Evolutionary conservation across 2,329 filamentous ascomycete species (phyloP).

Genomic region (Aspergillus latus): DNA sequence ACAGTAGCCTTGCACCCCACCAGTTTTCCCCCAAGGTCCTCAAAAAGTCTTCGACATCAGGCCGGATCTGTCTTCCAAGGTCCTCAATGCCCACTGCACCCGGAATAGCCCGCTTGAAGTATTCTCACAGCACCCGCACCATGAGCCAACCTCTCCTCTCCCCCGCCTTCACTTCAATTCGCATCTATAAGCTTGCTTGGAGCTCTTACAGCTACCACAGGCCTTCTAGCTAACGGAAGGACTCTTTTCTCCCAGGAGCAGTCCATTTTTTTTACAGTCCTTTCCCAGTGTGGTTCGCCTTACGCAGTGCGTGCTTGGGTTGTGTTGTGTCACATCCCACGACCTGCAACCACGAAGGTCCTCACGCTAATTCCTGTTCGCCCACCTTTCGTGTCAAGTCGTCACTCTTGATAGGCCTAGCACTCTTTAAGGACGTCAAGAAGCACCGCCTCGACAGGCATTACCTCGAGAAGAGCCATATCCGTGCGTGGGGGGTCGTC

Average conservation of each 20-base stretch:
- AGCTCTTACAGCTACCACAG: background rate
- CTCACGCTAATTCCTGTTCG: slow-evolving; percentile 16
- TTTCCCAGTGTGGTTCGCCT: background rate
- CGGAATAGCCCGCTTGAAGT: slow-evolving; percentile 10
- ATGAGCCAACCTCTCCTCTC: slow-evolving; percentile 14
- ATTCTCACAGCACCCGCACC: slow-evolving; percentile 7
- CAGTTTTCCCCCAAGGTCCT: slow-evolving; percentile 35
- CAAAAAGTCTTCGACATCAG: slow-evolving; percentile 29
- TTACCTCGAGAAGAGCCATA: slow-evolving; percentile 1
- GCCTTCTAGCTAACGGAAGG: slow-evolving; percentile 5
- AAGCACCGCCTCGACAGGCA: slow-evolving; percentile 19
- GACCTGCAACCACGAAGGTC: slow-evolving; percentile 19
- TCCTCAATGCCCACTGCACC: slow-evolving; percentile 27
- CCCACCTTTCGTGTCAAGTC: slow-evolving; percentile 7
- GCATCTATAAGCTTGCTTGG: slow-evolving; percentile 12
- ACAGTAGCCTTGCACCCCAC: background rate
- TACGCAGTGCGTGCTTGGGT: background rate
- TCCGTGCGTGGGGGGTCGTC: slow-evolving; percentile 3
- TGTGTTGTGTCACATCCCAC: slow-evolving; percentile 2
- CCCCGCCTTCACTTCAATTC: background rate
- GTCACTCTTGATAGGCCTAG: slow-evolving; percentile 13
- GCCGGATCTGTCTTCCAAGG: slow-evolving; percentile 28
- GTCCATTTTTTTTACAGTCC: background rate
- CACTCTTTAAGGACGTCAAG: slow-evolving; percentile 13
- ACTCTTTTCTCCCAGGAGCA: slow-evolving; percentile 2